Base-by-base conservation (phyloP, 331 rosid genomes). In the Spiraea crenata region DNA sequence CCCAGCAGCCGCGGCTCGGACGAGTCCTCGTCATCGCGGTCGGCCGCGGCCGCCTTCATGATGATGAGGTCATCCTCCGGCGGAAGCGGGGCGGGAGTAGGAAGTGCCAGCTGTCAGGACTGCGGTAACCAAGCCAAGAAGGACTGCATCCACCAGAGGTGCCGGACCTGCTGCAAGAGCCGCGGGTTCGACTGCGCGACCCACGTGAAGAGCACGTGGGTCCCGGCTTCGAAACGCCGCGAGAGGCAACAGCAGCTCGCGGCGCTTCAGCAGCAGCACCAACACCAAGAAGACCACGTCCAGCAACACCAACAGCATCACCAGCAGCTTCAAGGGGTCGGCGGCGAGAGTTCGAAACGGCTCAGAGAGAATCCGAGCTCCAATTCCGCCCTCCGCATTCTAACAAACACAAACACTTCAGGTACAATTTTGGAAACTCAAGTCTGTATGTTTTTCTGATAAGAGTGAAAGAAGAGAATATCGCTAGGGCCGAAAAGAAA, bases 91-190 rank as follows among this genome's bases (percentile, higher is more conserved):
- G 14, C 34, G 3, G 77, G 81, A 31, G 55, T 17, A 5, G 65
- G 65, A 6, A 4, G 16, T 14, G 31, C 57, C 20, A 91, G 96
- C 60, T 93, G 99, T 76, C 96, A 91, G 46, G 99, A 93, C 72
- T 93, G 99, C 15, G 99, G 99, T 12, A 93, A 93, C 78, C 99
- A 93, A 60, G 97, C 99, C 0, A 93, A 93, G 83, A 93, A 93
- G 60, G 96, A 93, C 63, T 93, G 99, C 77, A 81, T 84, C 56
- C 92, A 93, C 80, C 74, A 81, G 84, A 67, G 99, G 65, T 93
- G 99, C 68, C 82, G 99, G 60, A 91, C 97, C 49, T 93, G 99
- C 77, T 93, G 99, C 51, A 93, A 91, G 67, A 93, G 93, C 84
- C 89, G 99, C 12, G 99, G 99, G 8, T 85, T 80, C 6, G 88